Base-by-base conservation (phyloP, 257 asterid genomes). In the Ophiorrhiza pumila region DNA sequence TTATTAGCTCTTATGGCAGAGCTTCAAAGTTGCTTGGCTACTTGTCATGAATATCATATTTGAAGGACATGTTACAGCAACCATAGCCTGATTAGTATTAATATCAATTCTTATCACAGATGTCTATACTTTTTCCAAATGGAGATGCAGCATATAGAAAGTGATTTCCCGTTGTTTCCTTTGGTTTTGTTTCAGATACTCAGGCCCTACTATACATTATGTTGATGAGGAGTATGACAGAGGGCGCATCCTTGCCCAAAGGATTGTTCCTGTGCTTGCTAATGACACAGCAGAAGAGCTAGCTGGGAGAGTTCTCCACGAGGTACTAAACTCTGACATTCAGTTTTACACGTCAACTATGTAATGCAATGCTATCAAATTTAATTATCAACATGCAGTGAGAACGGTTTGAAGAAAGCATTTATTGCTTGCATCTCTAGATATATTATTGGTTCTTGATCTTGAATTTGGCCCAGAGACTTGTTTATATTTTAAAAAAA, bases 211-310 rank as follows among this genome's bases (percentile, higher is more conserved):
- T n/a, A 75, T 91, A 56, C 97, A 89, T 78, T 85, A 76, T 77
- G 96, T 91, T 20, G 97, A 91, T 32, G 97, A 89, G 81, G 78
- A 87, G 52, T 91, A 86, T 68, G 97, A 91, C 71, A 91, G 91
- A 18, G 98, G 97, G 0, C 89, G 91, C 61, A 91, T 91, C 77
- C 92, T 91, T 63, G 97, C 96, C 75, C 97, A 91, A 78, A 77
- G 85, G 68, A 81, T 80, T 31, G 97, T 93, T 50, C 95, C 91
- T n/a, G 98, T 93, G 66, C 91, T 84, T 11, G 89, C 92, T 25
- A 82, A 76, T 35, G 97, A 93, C 84, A 85, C 95, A 5, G 84
- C 95, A 64, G 96, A 93, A 71, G 90, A 85, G 67, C 86, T 93
- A 46, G 97, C 98, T 57, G 82, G 87, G 73, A 86, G 96, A 73